Conservation (phyloP, 176 grass and related monocot species). For the Rhipidocladum racemiflorum region DNA sequence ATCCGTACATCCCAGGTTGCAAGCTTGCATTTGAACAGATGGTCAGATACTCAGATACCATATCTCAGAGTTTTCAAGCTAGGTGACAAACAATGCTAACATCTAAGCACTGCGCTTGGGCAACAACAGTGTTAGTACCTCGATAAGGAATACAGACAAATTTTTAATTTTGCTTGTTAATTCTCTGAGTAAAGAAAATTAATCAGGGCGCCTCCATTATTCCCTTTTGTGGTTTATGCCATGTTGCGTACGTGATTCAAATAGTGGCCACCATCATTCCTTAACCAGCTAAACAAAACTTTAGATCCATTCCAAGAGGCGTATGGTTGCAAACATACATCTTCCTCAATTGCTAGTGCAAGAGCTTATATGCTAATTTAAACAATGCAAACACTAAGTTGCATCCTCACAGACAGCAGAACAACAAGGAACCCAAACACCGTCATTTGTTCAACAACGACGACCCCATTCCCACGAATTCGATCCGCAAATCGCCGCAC, state of each 20-base stretch:
- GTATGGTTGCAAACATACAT: not conserved
- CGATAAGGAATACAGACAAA: too few species aligned
- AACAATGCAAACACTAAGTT: not conserved
- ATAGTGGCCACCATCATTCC: not conserved
- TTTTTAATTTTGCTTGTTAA: not conserved
- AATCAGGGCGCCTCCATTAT: not conserved
- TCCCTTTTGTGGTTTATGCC: not conserved
- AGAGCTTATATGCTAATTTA: not conserved
- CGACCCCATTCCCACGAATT: not conserved
- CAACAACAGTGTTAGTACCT: too few species aligned
- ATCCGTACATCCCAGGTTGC: not conserved
- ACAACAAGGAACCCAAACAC: not conserved
- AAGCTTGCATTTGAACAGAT: constrained; percentile 8
- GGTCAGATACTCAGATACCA: not conserved
- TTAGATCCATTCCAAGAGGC: not conserved
- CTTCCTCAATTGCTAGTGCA: not conserved
- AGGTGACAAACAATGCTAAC: not conserved
- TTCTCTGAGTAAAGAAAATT: not conserved
- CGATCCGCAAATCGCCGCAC: constrained; percentile 17
- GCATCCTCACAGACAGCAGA: not conserved
- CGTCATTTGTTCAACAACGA: not conserved
- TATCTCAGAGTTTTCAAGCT: not conserved
- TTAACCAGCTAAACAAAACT: not conserved
- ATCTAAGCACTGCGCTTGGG: too few species aligned
- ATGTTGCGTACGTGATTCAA: not conserved